Base-by-base conservation (phyloP, 1,284 basidiomycete genomes). In the Serendipita sp. region DNA sequence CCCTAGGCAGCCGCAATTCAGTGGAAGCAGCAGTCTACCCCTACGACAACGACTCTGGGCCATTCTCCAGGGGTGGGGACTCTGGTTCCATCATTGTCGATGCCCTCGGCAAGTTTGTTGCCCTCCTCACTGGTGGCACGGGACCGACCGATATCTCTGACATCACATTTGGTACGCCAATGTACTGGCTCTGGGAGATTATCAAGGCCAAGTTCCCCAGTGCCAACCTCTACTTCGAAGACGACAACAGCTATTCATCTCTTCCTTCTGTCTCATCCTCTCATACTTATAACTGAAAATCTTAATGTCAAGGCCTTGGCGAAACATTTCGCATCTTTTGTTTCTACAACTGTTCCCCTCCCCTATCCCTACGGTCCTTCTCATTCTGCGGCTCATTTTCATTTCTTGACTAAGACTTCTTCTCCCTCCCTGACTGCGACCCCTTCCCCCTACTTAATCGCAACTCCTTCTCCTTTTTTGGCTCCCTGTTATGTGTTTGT, bases 61-160 rank as follows among this genome's bases (percentile, higher is more conserved):
- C 35, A 5, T 38, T 38, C 35, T 38, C 35, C 35, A 12, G 12
- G 12, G 6, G 6, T 38, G 74, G 75, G 3, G 74, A 76, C 67
- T 75, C 72, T 67, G 76, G 74, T 44, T 65, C 74, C 34, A 22
- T 71, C 41, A 68, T 76, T 63, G 71, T 68, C 66, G 65, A 61
- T 58, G 32, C 69, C 67, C 1, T 6, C 10, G 67, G 70, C 66
- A 49, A 69, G 60, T 74, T 72, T 61, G 69, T 71, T 67, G 69
- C 65, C 58, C 62, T 71, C 34, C 69, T 74, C 63, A 75, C 72
- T 42, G 70, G 71, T 53, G 73, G 74, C 5, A 66, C 72, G 1
- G 64, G 63, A 35, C 63, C 65, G 3, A 69, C 68, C 26, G 65
- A 64, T 50, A 44, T 50, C 0, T 53, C 62, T 12, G 61, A 66